Conservation (phyloP, 352 stramenopile genomes). For the Aphanomyces invadans region DNA sequence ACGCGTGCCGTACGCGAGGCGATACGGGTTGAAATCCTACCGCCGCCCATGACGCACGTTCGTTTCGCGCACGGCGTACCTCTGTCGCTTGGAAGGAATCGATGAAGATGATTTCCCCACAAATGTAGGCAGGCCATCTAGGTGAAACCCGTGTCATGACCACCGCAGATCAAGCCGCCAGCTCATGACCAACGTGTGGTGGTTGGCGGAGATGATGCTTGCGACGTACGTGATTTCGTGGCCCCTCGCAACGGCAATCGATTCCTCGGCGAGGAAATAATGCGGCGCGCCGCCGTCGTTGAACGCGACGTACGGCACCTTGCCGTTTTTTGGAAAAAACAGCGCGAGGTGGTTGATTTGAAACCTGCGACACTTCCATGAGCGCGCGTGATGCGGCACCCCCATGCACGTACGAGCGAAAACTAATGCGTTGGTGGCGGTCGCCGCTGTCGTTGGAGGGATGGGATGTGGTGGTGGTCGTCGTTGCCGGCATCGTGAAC, state of each 20-base stretch:
- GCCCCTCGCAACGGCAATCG: conserved; percentile 55
- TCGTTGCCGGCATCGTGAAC: conserved; percentile 19
- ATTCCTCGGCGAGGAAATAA: conserved; percentile 75
- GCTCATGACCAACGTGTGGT: no score
- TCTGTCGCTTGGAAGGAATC: conserved; percentile 74
- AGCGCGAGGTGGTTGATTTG: conserved; percentile 72
- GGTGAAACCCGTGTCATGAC: background rate
- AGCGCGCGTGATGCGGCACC: background rate
- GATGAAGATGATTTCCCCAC: conserved; percentile 79
- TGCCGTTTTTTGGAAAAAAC: conserved; percentile 70
- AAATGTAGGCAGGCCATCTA: conserved; percentile 59
- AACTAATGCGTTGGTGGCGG: conserved; percentile 20
- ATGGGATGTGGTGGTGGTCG: no score
- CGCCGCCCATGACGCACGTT: background rate
- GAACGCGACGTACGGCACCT: conserved; percentile 72
- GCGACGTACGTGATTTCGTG: conserved; percentile 35
- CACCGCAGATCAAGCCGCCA: background rate
- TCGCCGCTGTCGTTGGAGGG: background rate
- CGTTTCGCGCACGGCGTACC: conserved; percentile 33
- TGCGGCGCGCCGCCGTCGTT: conserved; percentile 72
- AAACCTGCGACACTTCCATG: conserved; percentile 41
- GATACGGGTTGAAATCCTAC: conserved; percentile 79
- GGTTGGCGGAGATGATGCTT: no score
- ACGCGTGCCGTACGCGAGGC: conserved; percentile 58
- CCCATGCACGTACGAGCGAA: conserved; percentile 7